A percentile compares a stretch with the other conserved stretches of the same genome.
Evolutionary conservation across 1,284 basidiomycete genomes (phyloP).

Genomic region (Violaceomyces palustris): DNA sequence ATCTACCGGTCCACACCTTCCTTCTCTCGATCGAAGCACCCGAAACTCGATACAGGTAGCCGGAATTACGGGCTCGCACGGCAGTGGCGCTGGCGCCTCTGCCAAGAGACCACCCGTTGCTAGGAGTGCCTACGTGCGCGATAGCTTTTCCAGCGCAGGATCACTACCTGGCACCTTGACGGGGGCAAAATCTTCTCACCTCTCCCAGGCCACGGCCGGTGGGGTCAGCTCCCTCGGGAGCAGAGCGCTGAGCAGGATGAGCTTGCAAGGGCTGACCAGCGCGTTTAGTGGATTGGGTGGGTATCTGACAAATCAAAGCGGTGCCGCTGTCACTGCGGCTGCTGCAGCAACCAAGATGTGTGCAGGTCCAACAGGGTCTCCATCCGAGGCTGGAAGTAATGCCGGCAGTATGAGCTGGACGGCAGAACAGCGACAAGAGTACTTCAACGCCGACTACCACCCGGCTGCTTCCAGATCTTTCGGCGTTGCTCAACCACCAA

Average conservation of each 20-base stretch:
- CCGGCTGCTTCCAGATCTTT: too few relatives aligned
- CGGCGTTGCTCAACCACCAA: too few relatives aligned
- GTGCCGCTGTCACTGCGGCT: constrained; percentile 15
- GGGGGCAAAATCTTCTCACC: background rate
- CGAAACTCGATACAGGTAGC: too few relatives aligned
- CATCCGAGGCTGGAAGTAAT: background rate
- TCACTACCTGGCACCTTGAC: constrained; percentile 1
- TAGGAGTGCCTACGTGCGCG: constrained; percentile 27
- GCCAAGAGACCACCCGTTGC: constrained; percentile 38
- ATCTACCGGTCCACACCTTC: too few relatives aligned
- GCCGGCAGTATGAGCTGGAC: constrained; percentile 1
- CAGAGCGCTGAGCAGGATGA: constrained; percentile 31
- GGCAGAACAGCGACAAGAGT: background rate
- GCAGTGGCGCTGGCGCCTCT: too few relatives aligned
- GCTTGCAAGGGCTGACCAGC: constrained; percentile 27
- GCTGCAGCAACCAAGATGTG: constrained; percentile 31
- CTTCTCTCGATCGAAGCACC: too few relatives aligned
- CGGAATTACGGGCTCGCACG: too few relatives aligned
- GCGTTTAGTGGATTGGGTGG: constrained; percentile 37
- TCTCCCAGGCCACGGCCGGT: constrained; percentile 1
- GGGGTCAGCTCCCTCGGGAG: constrained; percentile 13
- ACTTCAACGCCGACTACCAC: too few relatives aligned
- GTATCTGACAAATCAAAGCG: constrained; percentile 26
- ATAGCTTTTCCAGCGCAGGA: constrained; percentile 16
- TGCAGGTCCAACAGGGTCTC: too few relatives aligned